phyloP scores from a whole-genome alignment of 257 asterid species.

The Penstemon barbatus region DNA sequence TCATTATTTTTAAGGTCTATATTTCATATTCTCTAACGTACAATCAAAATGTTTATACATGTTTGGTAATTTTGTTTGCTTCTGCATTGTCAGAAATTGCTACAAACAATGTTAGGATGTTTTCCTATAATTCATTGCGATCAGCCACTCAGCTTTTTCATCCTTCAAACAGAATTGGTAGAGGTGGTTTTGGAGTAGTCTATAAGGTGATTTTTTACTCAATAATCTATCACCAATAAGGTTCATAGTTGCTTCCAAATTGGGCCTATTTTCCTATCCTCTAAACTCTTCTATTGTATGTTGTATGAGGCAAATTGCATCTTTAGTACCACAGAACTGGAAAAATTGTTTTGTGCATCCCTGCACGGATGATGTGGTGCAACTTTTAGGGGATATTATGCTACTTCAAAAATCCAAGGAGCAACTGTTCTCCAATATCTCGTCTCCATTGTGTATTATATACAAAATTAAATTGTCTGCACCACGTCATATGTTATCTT shows the following conservation, averaged over 20 bases:
- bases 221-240: background rate
- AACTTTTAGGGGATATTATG: no score
- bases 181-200: conserved; percentile 86
- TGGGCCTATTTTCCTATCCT: background rate
- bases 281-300: background rate
- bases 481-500: no score
- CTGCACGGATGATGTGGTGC: no score
- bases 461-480: no score
- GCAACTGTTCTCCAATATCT: no score
- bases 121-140: conserved; percentile 55
- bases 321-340: no score
- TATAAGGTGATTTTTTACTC: conserved; percentile 45
- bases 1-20: no score
- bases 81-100: conserved; percentile 43
- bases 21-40: background rate
- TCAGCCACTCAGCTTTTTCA: conserved; percentile 73
- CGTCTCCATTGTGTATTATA: no score
- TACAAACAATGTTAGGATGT: conserved; percentile 56
- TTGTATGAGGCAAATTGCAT: no score
- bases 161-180: conserved; percentile 69
- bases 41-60: background rate
- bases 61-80: background rate
- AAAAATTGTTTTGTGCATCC: no score
- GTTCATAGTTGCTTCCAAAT: background rate
- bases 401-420: no score